Base-by-base conservation (phyloP, 2,329 filamentous ascomycete species). In the Colletotrichum sojae region DNA sequence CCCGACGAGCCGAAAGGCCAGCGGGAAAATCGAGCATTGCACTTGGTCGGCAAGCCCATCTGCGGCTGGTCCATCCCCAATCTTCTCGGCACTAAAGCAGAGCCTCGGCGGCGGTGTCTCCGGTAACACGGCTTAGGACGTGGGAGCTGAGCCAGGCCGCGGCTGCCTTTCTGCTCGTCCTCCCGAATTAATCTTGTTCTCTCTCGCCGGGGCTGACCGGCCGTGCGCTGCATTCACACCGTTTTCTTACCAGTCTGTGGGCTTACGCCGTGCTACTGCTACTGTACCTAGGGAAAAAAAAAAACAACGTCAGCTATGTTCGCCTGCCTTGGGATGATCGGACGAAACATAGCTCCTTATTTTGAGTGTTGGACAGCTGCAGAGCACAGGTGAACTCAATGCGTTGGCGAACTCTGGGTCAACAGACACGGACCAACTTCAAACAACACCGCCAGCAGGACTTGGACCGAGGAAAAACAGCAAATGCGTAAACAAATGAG, bases 61-160 rank as follows among this genome's bases (percentile, higher is more conserved):
- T n/a, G 16, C 4, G 16, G 40, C 16, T 43, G 40, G 40, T n/a
- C 40, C 40, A 13, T 43, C 40, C 13, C 40, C 39, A 25, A 25
- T 20, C 16, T 20, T 20, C 27, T 61, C 46, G 61, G 54, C 55
- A 60, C 61, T 18, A n/a, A 45, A 16, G 52, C 51, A 63, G 31
- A 63, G 40, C 51, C 13, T 31, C 66, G 55, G 66, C 48, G 54
- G 39, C 60, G 60, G 60, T 43, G 53, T 64, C 39, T 58, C 61
- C 49, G 61, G 54, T 58, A 36, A 27, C 48, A 59, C 43, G 54
- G 53, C 18, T 48, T 31, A 31, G 59, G 46, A 25, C 45, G 20
- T 52, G 45, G 18, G 31, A 16, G 31, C 61, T 36, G 31, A 36
- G 9, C 31, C 31, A 36, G 31, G 31, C 31, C 31, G 31, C 18